Evolutionary conservation across 257 asterid species (phyloP).

Genomic region (Fraxinus cuspidata): DNA sequence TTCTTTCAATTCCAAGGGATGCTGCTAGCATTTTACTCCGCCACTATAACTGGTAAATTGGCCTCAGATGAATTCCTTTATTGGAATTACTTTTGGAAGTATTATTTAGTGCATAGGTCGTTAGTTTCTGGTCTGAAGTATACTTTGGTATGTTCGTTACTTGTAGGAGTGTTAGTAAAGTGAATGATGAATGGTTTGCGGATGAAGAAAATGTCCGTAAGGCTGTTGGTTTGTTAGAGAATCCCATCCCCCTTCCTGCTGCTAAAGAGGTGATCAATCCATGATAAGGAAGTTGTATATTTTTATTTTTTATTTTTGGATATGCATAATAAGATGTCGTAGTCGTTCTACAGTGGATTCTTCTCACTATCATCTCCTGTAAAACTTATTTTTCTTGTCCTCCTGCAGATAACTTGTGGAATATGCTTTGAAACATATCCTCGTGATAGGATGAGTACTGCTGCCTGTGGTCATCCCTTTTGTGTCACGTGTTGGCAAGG

Average conservation of each 20-base stretch:
- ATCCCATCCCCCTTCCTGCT: conserved; percentile 54
- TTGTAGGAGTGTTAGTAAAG: conserved; percentile 95
- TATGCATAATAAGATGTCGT: conserved; percentile 14
- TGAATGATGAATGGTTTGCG: conserved; percentile 95
- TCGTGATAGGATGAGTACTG: conserved; percentile 56
- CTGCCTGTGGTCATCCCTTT: conserved; percentile 92
- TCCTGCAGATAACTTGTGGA: conserved; percentile 88
- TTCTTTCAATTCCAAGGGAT: conserved; percentile 81
- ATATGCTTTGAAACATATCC: conserved; percentile 83
- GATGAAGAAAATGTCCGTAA: conserved; percentile 87
- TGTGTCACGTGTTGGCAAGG: conserved; percentile 88
- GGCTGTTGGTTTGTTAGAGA: conserved; percentile 82
- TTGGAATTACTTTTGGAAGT: not conserved
- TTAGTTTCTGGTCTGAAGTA: conserved; percentile 22
- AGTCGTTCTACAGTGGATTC: conserved; percentile 4
- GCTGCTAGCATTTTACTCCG: conserved; percentile 92
- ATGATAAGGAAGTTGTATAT: conserved; percentile 20
- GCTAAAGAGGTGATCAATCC: conserved; percentile 62
- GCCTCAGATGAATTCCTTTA: conserved; percentile 23
- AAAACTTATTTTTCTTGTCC: conserved; percentile 23
- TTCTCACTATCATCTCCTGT: conserved; percentile 12
- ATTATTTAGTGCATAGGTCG: not conserved
- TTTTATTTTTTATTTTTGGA: conserved; percentile 12
- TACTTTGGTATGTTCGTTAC: conserved; percentile 35
- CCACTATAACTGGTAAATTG: conserved; percentile 78